Conservation (phyloP, 495 filamentous ascomycete species). For the Talaromyces proteolyticus region DNA sequence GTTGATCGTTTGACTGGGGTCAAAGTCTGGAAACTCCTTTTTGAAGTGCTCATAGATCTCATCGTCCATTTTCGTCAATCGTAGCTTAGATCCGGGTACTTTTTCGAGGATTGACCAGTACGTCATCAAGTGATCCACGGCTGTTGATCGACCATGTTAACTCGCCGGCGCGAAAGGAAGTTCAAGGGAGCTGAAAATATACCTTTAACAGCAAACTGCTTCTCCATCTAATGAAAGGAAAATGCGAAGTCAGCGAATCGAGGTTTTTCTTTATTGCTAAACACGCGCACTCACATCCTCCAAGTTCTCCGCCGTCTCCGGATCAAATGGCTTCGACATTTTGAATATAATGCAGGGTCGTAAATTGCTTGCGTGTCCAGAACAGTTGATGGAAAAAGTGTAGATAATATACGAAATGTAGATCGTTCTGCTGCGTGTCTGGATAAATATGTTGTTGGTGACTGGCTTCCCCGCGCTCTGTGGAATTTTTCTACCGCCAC, state of each 20-base stretch:
- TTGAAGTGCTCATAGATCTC: constrained; percentile 88
- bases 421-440: no score
- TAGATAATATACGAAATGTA: no score
- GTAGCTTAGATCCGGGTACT: constrained; percentile 74
- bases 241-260: constrained; percentile 9
- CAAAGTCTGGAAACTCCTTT: constrained; percentile 85
- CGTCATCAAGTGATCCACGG: constrained; percentile 89
- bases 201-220: constrained; percentile 99
- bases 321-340: constrained; percentile 51
- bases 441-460: not conserved
- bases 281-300: constrained; percentile 53
- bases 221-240: constrained; percentile 70
- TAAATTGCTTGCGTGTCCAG: no score
- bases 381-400: not conserved
- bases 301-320: constrained; percentile 69
- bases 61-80: constrained; percentile 89
- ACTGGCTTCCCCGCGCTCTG: not conserved
- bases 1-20: constrained; percentile 69
- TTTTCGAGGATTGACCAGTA: constrained; percentile 96
- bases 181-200: constrained; percentile 12
- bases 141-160: constrained; percentile 30
- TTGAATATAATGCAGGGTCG: no score
- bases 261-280: not conserved
- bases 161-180: constrained; percentile 3
- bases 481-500: not conserved